Base-by-base conservation (phyloP, 2,329 filamentous ascomycete genomes). In the Trichoderma sp. region DNA sequence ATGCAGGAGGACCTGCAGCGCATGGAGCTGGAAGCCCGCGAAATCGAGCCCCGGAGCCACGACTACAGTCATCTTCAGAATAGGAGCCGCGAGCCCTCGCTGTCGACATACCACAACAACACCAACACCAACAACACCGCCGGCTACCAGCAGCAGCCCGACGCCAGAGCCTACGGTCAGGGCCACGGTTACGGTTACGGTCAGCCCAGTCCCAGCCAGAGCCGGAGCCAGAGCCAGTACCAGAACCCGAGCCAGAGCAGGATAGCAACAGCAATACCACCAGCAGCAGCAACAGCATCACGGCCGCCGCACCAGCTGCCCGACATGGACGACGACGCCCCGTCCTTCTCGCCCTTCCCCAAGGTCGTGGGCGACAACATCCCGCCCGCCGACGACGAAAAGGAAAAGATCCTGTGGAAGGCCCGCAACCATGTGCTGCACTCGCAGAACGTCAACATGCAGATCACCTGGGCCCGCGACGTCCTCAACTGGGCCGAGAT, bases 391-490 rank as follows among this genome's bases (percentile, higher is more conserved):
- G 93, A 98, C 77, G 93, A 97, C 70, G 92, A 97, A 74, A 93
- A 96, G 78, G 95, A 97, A 77, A 88, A 90, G 34, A 93, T 92
- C 56, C 79, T 99, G 61, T 95, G 96, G 80, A 90, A 89, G 74
- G 92, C 93, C 41, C 88, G 94, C 64, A 80, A 90, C 67, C 86
- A 90, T 66, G 94, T 98, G 43, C 83, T 99, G 68, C 92, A 93
- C 74, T 97, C 93, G 54, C 96, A 96, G 73, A 93, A 99, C 75
- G 92, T 96, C 56, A 90, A 96, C 71, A 96, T 96, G 88, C 95
- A 99, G 80, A 85, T 99, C 72, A 92, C 92, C 67, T 99, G 95
- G 95, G 94, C 95, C 47, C 91, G 96, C 74, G 95, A 98, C 78
- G 90, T 93, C 51, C 83, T 99, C 66, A 87, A 89, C 61, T 97